These are phyloP conservation scores for Coemansia sp. DNA, from an alignment of 192 early-diverging fungal genomes.

Conservation along the genomic window DNA sequence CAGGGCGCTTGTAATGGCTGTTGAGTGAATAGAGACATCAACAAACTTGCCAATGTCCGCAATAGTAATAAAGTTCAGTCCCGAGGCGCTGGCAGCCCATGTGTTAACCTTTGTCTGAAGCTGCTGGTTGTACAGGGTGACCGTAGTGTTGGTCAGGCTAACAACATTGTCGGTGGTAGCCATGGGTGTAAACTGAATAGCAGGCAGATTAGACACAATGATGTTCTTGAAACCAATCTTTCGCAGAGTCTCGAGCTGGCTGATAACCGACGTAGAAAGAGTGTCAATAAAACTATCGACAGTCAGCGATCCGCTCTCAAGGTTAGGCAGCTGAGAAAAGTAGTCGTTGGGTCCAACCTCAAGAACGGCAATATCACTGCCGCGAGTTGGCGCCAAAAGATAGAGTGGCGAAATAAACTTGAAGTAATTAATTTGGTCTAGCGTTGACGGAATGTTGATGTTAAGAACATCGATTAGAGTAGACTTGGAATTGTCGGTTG, in stretches of 20 bases:
- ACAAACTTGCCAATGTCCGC: constrained; percentile 4
- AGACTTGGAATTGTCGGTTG: constrained; percentile 13
- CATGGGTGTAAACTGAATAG: constrained; percentile 34
- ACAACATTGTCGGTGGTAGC: not conserved
- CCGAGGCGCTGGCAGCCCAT: not conserved
- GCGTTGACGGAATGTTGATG: constrained; percentile 23
- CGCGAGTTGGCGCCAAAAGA: not conserved
- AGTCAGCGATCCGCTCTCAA: constrained; percentile 4
- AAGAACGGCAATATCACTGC: constrained; percentile 20
- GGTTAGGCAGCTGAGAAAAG: constrained; percentile 9
- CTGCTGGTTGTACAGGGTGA: not conserved
- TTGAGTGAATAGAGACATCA: not conserved
- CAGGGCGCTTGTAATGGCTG: constrained; percentile 1
- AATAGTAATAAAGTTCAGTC: not conserved
- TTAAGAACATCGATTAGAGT: constrained; percentile 12
- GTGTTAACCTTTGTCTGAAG: not conserved
- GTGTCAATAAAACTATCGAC: constrained; percentile 14
- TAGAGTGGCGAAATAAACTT: constrained; percentile 19
- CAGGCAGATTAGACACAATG: constrained; percentile 23
- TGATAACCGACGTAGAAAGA: constrained; percentile 11
- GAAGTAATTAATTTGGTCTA: constrained; percentile 37
- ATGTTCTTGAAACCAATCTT: constrained; percentile 32
- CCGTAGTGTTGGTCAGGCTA: not conserved
- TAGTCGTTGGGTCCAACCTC: constrained; percentile 35
- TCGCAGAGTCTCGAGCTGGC: constrained; percentile 27